Evolutionary conservation across 1,139 yeast genomes (phyloP), one percentile per base, ranked within the genome.

Genomic region (Scheffersomyces illinoinensis): DNA sequence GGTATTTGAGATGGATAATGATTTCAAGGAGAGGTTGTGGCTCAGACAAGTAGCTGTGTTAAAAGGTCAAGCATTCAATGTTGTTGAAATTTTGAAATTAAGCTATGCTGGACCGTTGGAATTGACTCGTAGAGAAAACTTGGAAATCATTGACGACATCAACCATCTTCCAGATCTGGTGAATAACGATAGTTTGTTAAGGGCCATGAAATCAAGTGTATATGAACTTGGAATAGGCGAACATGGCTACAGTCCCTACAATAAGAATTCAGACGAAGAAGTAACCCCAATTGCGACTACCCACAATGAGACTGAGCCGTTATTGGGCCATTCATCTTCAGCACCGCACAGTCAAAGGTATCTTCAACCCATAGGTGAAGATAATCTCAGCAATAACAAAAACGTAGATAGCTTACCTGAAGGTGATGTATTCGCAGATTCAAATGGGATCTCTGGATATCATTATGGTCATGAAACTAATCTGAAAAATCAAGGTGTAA

Each of bases 31-130:
- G 61, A 74, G 91, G 54, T 81, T 88, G 86, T 89, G 91, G 88
- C 76, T 74, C 52, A 83, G 85, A 59, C 95, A 90, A 66, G 78
- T 89, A 77, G 87, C 91, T 0, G 89, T 89, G 0, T 66, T 90
- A 66, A 89, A 89, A 67, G 96, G 96, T 0, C 95, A 90, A 66
- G 92, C 95, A 0, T 89, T 88, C 72, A 89, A 89, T 64, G 89
- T 89, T 7, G 89, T 89, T 4, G 92, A 89, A 64, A 81, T 88
- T 0, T 72, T 89, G 57, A 86, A 85, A 65, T 73, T 78, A 52
- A 77, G 79, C 1, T 81, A 82, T 53, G 89, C 87, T 56, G 92
- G 93, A 0, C 93, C 93, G 0, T 74, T 88, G 59, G 93, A 89
- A 62, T 75, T 89, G 26, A 87, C 88, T 0, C 76, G 90, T 62